These are phyloP conservation scores for Euphorbia peplus DNA, from an alignment of 345 rosid genomes.

Conservation along the genomic window DNA sequence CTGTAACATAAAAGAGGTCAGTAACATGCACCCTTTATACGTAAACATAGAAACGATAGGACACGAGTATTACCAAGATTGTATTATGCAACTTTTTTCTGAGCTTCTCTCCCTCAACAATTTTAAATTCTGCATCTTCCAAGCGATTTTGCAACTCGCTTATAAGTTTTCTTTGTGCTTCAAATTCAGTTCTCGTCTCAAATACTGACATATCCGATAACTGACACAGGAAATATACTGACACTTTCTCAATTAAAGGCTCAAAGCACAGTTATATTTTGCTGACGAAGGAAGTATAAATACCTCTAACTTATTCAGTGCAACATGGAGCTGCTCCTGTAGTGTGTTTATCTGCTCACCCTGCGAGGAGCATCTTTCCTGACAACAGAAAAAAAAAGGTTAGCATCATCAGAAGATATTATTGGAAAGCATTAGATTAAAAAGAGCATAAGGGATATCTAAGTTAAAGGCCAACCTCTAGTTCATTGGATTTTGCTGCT, in stretches of 20 bases:
- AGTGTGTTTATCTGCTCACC: slow-evolving; percentile 54
- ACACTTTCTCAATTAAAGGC: not conserved
- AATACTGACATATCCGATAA: slow-evolving; percentile 66
- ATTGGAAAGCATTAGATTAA: slow-evolving; percentile 3
- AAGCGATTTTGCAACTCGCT: slow-evolving; percentile 58
- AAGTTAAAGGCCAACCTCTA: slow-evolving; percentile 54
- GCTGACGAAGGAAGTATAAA: slow-evolving; percentile 12
- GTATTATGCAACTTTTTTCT: slow-evolving; percentile 94
- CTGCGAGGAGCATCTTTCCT: slow-evolving; percentile 72
- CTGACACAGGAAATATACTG: slow-evolving; percentile 37
- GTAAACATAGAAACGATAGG: not conserved
- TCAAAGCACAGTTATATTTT: not conserved
- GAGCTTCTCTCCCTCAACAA: slow-evolving; percentile 85
- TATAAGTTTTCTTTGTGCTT: slow-evolving; percentile 65
- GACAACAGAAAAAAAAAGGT: slow-evolving; percentile 21
- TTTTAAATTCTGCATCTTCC: slow-evolving; percentile 84
- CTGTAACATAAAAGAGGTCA: slow-evolving; percentile 38
- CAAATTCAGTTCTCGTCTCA: slow-evolving; percentile 72
- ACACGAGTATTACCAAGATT: slow-evolving; percentile 59
- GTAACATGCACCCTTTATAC: slow-evolving; percentile 17
- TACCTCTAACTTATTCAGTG: slow-evolving; percentile 71
- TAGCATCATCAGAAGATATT: slow-evolving; percentile 17
- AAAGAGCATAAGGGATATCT: not conserved
- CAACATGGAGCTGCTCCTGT: slow-evolving; percentile 59
- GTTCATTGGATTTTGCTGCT: slow-evolving; percentile 59